Percentiles rank a stretch among this genome's conserved stretches.
phyloP scores from a whole-genome alignment of 2,329 filamentous ascomycete genomes.

The Aschersonia sp. region DNA sequence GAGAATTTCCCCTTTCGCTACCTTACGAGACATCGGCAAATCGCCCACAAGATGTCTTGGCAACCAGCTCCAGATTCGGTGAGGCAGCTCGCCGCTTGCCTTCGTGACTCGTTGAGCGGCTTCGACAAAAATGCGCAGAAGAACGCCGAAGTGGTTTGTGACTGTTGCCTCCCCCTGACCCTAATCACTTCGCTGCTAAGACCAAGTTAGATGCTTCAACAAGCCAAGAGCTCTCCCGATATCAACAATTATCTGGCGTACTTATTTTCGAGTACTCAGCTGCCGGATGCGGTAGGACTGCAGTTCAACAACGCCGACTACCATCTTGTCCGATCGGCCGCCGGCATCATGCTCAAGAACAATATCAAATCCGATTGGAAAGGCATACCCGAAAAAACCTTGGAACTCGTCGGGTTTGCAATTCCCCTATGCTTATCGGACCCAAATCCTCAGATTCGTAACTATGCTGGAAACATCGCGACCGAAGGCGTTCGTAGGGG shows the following conservation, averaged over 20 bases:
- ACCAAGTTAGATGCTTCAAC: conserved; percentile 64
- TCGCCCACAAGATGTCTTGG: conserved; percentile 60
- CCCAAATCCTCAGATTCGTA: conserved; percentile 67
- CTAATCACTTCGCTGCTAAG: conserved; percentile 2
- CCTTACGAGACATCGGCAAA: too few relatives aligned
- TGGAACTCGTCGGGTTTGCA: conserved; percentile 65
- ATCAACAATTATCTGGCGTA: conserved; percentile 96
- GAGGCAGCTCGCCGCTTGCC: conserved; percentile 74
- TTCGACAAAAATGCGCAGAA: conserved; percentile 70
- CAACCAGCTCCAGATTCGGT: conserved; percentile 79
- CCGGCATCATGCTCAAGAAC: conserved; percentile 92
- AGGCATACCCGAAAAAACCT: conserved; percentile 56
- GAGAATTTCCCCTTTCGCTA: too few relatives aligned
- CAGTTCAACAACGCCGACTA: conserved; percentile 46
- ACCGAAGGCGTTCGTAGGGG: conserved; percentile 80
- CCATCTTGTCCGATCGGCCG: conserved; percentile 69
- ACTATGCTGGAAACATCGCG: conserved; percentile 82
- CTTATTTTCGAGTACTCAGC: conserved; percentile 61
- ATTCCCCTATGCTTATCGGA: conserved; percentile 73
- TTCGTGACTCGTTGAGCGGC: conserved; percentile 84
- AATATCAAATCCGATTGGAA: conserved; percentile 67
- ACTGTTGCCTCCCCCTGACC: background rate
- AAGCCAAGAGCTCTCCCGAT: conserved; percentile 79
- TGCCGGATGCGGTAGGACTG: conserved; percentile 37
- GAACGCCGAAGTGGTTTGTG: conserved; percentile 70